Evolutionary conservation across 2,329 filamentous ascomycete genomes (phyloP), one percentile per base, ranked within the genome.

Genomic region (Sporothrix mexicana): DNA sequence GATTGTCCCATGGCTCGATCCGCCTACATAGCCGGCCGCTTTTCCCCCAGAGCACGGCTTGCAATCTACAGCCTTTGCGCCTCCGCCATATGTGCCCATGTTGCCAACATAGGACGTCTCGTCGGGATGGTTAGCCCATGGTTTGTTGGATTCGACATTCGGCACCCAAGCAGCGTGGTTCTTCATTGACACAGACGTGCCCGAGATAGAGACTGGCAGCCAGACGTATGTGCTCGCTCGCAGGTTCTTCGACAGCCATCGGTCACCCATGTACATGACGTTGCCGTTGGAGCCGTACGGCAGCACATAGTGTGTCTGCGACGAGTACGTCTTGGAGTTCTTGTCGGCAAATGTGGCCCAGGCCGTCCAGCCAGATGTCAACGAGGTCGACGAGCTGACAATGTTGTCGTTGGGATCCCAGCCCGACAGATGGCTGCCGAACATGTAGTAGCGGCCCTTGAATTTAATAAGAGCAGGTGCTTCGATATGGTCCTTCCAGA

Each of bases 141-240:
- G 76, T 9, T 72, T 55, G 66, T 68, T 72, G 67, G 45, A 71
- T 17, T 59, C 62, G n/a, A 75, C 76, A 72, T 77, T 75, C 49
- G 78, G 78, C 55, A 86, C 79, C 88, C 89, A 91, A 74, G 86
- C 88, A 20, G 87, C 86, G 45, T 83, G 79, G 79, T 90, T 85
- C 67, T 82, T 79, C 78, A 88, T 83, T 7, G 77, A 83, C 2
- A 88, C 87, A 0, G 80, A 84, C 0, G 83, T 87, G 0, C 87
- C 88, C 0, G 82, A 82, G 73, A 91, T 83, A 4, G 79, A 82
- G 0, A 92, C 80, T 0, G 90, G 90, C 0, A 92, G 84, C 90
- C 90, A 92, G 61, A 92, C 82, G 77, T 92, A 92, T 0, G 85
- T 87, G 55, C 83, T 85, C 15, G 83, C 79, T 80, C 84, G 84